These are phyloP conservation scores for Cladosporium velox DNA, from an alignment of 2,329 filamentous ascomycete species.

Conservation along the genomic window DNA sequence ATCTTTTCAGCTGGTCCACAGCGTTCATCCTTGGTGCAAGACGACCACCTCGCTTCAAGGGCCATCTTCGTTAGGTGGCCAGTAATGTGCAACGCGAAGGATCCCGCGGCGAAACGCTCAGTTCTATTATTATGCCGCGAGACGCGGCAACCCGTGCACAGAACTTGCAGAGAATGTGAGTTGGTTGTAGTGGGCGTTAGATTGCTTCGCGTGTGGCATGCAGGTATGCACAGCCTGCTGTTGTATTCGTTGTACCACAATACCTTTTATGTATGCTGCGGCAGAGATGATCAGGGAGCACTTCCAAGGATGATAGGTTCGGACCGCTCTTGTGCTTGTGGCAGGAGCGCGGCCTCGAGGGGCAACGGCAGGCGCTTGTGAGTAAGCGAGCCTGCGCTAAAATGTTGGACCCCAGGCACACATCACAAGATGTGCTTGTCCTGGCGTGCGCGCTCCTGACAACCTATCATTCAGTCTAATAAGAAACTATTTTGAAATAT, in stretches of 20 bases:
- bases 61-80: neutral
- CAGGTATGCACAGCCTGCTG: neutral
- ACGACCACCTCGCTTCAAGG: neutral
- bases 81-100: neutral
- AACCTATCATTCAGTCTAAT: neutral
- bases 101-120: neutral
- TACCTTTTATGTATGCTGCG: neutral
- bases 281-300: no score
- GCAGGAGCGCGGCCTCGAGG: neutral
- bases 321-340: neutral
- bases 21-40: neutral
- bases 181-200: neutral
- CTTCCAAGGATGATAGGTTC: neutral
- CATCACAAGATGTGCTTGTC: neutral
- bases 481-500: neutral
- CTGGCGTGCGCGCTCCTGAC: neutral
- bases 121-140: neutral
- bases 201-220: neutral
- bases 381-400: neutral
- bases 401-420: neutral
- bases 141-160: no score
- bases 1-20: neutral
- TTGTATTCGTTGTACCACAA: neutral
- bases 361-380: neutral
- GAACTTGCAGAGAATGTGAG: neutral